These are phyloP conservation scores for Raphanus sativus DNA, from an alignment of 345 rosid genomes.

Conservation along the genomic window DNA sequence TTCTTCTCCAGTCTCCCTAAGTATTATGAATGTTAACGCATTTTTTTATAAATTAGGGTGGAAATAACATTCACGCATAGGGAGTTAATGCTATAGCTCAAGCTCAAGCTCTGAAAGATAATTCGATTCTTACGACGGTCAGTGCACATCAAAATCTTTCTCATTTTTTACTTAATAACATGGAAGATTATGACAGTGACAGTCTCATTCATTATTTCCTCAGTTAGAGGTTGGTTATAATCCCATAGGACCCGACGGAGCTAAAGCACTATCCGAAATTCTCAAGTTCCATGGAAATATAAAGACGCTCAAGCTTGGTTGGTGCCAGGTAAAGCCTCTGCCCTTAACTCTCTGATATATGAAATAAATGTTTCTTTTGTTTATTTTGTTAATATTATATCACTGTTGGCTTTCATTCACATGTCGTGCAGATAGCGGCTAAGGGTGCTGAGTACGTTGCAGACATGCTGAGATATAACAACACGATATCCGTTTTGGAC, in stretches of 20 bases:
- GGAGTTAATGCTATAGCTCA: constrained; percentile 76
- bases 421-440: constrained; percentile 65
- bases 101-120: constrained; percentile 78
- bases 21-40: neutral
- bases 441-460: constrained; percentile 82
- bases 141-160: constrained; percentile 31
- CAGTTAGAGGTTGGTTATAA: constrained; percentile 94
- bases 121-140: constrained; percentile 67
- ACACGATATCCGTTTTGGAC: constrained; percentile 72
- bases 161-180: constrained; percentile 7
- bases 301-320: constrained; percentile 83
- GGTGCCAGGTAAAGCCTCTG: constrained; percentile 75
- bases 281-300: constrained; percentile 90
- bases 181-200: constrained; percentile 10
- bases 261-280: constrained; percentile 76
- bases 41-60: constrained; percentile 56
- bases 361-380: neutral
- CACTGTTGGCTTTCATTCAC: neutral
- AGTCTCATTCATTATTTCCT: constrained; percentile 13
- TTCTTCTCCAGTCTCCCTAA: constrained; percentile 8
- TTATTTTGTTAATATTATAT: neutral
- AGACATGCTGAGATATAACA: constrained; percentile 84
- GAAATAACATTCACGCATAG: constrained; percentile 80
- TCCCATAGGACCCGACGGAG: constrained; percentile 88
- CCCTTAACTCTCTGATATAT: neutral